phyloP scores from a whole-genome alignment of 176 grass and related monocot genomes.

The Eleusine indica region DNA sequence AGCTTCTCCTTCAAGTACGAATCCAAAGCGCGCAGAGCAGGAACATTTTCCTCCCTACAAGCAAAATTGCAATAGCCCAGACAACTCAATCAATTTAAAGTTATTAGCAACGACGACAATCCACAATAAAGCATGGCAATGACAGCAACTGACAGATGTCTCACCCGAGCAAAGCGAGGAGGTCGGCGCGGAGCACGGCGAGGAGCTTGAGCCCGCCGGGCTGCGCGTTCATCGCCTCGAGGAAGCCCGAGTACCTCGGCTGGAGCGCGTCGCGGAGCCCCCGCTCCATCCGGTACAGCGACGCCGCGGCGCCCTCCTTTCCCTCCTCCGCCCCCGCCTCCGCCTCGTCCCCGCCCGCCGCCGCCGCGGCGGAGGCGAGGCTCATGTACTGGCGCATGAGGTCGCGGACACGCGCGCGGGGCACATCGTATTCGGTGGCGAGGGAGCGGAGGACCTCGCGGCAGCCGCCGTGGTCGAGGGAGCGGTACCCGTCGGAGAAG shows the following conservation, averaged over 20 bases:
- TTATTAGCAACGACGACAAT: background rate
- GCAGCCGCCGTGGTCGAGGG: constrained; percentile 57
- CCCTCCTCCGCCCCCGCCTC: constrained; percentile 32
- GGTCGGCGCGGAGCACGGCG: constrained; percentile 78
- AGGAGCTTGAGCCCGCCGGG: constrained; percentile 90
- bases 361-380: constrained; percentile 22
- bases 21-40: constrained; percentile 77
- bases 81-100: constrained; percentile 2
- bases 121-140: constrained; percentile 14
- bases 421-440: constrained; percentile 78
- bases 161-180: constrained; percentile 75
- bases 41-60: constrained; percentile 68
- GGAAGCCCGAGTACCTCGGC: constrained; percentile 72
- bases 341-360: constrained; percentile 5
- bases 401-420: constrained; percentile 63
- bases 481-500: constrained; percentile 76
- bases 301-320: constrained; percentile 49
- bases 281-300: constrained; percentile 82
- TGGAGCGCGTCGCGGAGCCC: constrained; percentile 74
- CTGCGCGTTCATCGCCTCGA: constrained; percentile 81
- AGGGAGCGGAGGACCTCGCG: constrained; percentile 70
- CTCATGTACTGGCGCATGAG: constrained; percentile 80
- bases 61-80: constrained; percentile 31
- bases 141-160: constrained; percentile 16
- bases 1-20: constrained; percentile 97